Base-by-base conservation (phyloP, 2,329 filamentous ascomycete species). In the Neofusicoccum laricinum region DNA sequence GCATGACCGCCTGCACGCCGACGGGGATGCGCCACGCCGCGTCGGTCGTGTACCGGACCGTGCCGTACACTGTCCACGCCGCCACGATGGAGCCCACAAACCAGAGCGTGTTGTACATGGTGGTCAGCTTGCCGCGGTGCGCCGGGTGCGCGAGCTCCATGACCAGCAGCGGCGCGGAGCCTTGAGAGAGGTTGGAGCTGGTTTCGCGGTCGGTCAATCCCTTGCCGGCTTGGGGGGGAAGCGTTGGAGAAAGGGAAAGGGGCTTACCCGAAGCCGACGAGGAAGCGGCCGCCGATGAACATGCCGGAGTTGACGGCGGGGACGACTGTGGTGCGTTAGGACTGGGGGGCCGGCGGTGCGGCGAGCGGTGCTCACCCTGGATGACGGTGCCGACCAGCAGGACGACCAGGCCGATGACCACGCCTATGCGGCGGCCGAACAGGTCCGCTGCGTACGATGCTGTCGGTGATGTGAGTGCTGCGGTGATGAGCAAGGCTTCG, bases 101-200 rank as follows among this genome's bases (percentile, higher is more conserved):
- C 78, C 79, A 82, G 67, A 80, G 80, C 5, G 77, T 78, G 68
- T 84, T 85, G 72, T 80, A 86, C 68, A 88, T 81, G 46, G 85
- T 88, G 0, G 86, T 87, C 68, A 87, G 78, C 21, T 86, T 79
- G 46, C 86, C 86, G 66, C 88, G 82, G 72, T 86, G 86, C 2
- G 84, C 82, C 1, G 88, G 87, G 69, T 89, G 87, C 1, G 85
- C 81, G 62, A 88, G 80, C 72, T 90, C 88, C 50, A 86, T 84
- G 15, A 85, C 84, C 70, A 88, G 89, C n/a, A 85, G 82, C 1
- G 87, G 87, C 0, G 55, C 55, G 3, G 55, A 59, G 41, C 55
- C 55, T 73, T 64, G 82, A 76, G 72, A 72, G 69, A 21, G 76
- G 66, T 14, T 77, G 76, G 6, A 79, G 80, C 55, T 58, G 41